Evolutionary conservation across 345 rosid species (phyloP).

Genomic region (Brassica rapa): DNA sequence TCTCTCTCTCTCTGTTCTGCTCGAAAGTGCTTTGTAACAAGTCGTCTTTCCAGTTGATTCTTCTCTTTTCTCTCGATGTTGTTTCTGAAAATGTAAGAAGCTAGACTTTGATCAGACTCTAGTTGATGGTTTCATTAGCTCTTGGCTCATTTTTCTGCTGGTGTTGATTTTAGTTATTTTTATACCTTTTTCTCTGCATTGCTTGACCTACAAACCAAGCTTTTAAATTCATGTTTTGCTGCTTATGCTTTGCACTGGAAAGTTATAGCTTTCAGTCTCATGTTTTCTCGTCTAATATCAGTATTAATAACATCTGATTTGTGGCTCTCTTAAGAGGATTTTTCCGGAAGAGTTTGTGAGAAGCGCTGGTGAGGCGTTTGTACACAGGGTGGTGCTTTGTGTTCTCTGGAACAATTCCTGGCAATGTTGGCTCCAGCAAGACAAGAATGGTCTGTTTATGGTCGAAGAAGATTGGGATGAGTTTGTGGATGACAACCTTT

Average conservation of each 20-base stretch:
- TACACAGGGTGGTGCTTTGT: conserved; percentile 23
- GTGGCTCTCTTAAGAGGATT: conserved; percentile 13
- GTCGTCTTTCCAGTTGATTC: neutral
- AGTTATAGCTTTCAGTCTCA: too few species aligned
- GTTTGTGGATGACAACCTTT: conserved; percentile 32
- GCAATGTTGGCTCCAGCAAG: conserved; percentile 27
- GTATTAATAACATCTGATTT: neutral
- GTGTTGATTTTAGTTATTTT: neutral
- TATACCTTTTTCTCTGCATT: neutral
- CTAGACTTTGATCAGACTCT: too few species aligned
- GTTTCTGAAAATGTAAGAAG: neutral
- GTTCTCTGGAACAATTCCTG: conserved; percentile 35
- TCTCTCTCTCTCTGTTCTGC: neutral
- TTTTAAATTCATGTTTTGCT: neutral
- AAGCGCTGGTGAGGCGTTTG: neutral
- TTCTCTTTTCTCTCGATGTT: neutral
- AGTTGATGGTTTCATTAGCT: neutral
- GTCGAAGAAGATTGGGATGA: conserved; percentile 34
- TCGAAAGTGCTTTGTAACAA: neutral
- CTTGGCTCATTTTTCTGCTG: neutral
- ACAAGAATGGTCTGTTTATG: conserved; percentile 16
- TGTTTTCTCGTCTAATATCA: too few species aligned
- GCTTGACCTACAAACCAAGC: neutral
- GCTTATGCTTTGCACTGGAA: neutral
- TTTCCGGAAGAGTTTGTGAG: conserved; percentile 32